Conservation (phyloP, 768 basidiomycete genomes). For the Favolaschia claudopus region DNA sequence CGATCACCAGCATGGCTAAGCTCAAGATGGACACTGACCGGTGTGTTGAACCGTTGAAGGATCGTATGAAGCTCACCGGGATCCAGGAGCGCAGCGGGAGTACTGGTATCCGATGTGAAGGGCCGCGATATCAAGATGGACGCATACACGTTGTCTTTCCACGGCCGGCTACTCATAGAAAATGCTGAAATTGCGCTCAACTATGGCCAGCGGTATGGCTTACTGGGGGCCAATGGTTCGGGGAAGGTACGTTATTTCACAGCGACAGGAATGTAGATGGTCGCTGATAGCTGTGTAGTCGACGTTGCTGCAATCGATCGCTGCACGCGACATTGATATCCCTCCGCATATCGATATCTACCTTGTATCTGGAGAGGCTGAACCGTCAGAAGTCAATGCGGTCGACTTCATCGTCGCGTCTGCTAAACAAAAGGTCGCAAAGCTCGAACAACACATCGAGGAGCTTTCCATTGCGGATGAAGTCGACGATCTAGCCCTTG, state of each 20-base stretch:
- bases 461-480: conserved; percentile 90
- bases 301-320: conserved; percentile 94
- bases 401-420: conserved; percentile 95
- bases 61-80: conserved; percentile 16
- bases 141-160: conserved; percentile 94
- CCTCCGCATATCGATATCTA: conserved; percentile 97
- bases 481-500: conserved; percentile 88
- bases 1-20: conserved; percentile 77
- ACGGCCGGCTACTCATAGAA: conserved; percentile 83
- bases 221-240: conserved; percentile 97
- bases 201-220: conserved; percentile 93
- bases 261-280: conserved; percentile 1
- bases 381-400: conserved; percentile 95
- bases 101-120: conserved; percentile 91
- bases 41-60: conserved; percentile 41
- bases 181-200: conserved; percentile 79
- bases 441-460: conserved; percentile 92
- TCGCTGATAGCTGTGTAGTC: conserved; percentile 59
- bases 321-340: conserved; percentile 94
- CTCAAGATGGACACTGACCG: conserved; percentile 90
- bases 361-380: conserved; percentile 94
- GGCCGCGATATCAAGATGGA: conserved; percentile 98
- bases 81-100: conserved; percentile 85
- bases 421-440: conserved; percentile 91
- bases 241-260: conserved; percentile 76